phyloP scores from a whole-genome alignment of 2,329 filamentous ascomycete species.

The Hypoxylon sp. region DNA sequence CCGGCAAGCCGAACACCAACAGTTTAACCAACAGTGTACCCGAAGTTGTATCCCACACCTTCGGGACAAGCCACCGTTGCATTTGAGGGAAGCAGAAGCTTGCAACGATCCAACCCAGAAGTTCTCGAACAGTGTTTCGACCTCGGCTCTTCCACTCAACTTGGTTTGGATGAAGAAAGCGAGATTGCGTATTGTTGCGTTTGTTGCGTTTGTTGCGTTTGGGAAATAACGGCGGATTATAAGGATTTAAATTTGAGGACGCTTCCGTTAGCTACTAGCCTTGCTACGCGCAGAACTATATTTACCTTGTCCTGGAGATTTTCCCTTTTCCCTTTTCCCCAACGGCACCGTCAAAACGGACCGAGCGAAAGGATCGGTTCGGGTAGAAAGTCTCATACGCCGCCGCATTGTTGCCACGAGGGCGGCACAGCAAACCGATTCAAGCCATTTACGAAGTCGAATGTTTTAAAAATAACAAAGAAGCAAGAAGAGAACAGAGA shows the following conservation, averaged over 20 bases:
- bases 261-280: constrained; percentile 1
- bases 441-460: constrained; percentile 2
- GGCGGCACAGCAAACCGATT: constrained; percentile 27
- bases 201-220: too few relatives aligned
- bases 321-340: neutral
- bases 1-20: constrained; percentile 33
- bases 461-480: constrained; percentile 20
- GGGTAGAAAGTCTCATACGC: constrained; percentile 22
- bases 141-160: too few relatives aligned
- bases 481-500: constrained; percentile 1
- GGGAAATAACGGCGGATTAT: constrained; percentile 4
- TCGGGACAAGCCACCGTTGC: constrained; percentile 35
- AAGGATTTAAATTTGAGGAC: constrained; percentile 9
- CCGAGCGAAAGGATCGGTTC: constrained; percentile 34
- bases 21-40: constrained; percentile 28
- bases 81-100: constrained; percentile 27
- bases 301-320: constrained; percentile 6
- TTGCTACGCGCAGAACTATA: constrained; percentile 10
- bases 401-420: constrained; percentile 29
- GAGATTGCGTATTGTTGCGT: too few relatives aligned
- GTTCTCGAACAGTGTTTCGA: too few relatives aligned
- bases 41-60: constrained; percentile 29
- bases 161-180: constrained; percentile 2
- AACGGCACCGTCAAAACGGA: constrained; percentile 31
- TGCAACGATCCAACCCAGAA: constrained; percentile 17